These are phyloP conservation scores for Pachyrhizus erosus DNA, from an alignment of 306 rosid species.

Conservation along the genomic window DNA sequence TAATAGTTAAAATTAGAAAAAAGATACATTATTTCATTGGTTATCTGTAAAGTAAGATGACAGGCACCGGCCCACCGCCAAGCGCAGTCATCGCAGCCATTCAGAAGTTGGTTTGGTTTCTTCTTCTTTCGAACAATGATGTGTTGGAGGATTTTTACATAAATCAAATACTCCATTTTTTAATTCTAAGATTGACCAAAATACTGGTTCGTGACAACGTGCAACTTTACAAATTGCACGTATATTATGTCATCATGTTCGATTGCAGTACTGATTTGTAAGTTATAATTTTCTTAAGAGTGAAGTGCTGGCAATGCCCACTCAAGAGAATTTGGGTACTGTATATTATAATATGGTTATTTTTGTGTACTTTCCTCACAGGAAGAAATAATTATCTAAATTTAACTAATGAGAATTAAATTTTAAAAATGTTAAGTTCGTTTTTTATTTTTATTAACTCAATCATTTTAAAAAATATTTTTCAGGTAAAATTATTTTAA, in stretches of 20 bases:
- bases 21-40: background rate
- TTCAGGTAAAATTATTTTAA: background rate
- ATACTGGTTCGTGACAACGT: conserved; percentile 12
- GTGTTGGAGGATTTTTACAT: background rate
- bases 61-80: conserved; percentile 51
- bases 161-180: background rate
- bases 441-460: background rate
- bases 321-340: background rate
- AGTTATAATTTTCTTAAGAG: conserved; percentile 1
- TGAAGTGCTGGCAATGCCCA: conserved; percentile 6
- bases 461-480: too few relatives aligned
- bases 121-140: background rate
- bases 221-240: conserved; percentile 12
- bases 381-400: background rate
- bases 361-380: background rate
- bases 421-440: background rate
- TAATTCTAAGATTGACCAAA: conserved; percentile 12
- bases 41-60: conserved; percentile 42
- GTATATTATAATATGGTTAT: background rate
- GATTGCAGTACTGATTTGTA: background rate
- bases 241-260: background rate
- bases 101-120: conserved; percentile 6
- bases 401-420: background rate
- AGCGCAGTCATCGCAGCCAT: conserved; percentile 40
- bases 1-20: background rate